phyloP scores from a whole-genome alignment of 192 early-diverging fungal genomes.

The Coemansia sp. region DNA sequence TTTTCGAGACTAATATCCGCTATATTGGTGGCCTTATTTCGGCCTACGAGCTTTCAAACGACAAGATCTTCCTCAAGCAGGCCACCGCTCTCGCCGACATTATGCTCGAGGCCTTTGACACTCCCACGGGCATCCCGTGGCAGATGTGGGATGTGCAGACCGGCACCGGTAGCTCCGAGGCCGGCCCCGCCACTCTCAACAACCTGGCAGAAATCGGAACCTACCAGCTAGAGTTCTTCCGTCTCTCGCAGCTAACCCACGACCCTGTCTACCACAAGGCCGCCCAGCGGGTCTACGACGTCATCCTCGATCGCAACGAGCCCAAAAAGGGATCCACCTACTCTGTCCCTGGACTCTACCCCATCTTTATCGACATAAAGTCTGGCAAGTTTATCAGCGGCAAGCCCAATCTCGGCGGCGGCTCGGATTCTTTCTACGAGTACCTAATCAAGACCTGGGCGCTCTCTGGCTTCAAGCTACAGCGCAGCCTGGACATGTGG shows the following conservation, averaged over 20 bases:
- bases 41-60: slow-evolving; percentile 66
- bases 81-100: slow-evolving; percentile 78
- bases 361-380: slow-evolving; percentile 61
- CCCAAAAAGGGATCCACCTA: slow-evolving; percentile 35
- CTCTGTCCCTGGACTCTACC: slow-evolving; percentile 64
- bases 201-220: slow-evolving; percentile 50
- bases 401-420: slow-evolving; percentile 75
- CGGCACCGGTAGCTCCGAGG: slow-evolving; percentile 42
- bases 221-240: slow-evolving; percentile 79
- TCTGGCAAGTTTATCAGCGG: slow-evolving; percentile 43
- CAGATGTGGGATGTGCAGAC: slow-evolving; percentile 73
- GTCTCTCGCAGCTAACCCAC: slow-evolving; percentile 71
- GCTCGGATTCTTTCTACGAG: slow-evolving; percentile 94
- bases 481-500: slow-evolving; percentile 50
- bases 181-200: slow-evolving; percentile 38
- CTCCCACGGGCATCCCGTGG: slow-evolving; percentile 54
- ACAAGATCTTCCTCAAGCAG: slow-evolving; percentile 64
- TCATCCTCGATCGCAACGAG: slow-evolving; percentile 37
- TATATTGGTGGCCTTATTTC: slow-evolving; percentile 83
- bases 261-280: slow-evolving; percentile 80
- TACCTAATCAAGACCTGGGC: slow-evolving; percentile 90
- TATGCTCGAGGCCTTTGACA: slow-evolving; percentile 67
- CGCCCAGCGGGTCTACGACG: slow-evolving; percentile 58
- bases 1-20: slow-evolving; percentile 88
- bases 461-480: slow-evolving; percentile 58